phyloP scores from a whole-genome alignment of 257 asterid species.

The Penstemon newberryi region DNA sequence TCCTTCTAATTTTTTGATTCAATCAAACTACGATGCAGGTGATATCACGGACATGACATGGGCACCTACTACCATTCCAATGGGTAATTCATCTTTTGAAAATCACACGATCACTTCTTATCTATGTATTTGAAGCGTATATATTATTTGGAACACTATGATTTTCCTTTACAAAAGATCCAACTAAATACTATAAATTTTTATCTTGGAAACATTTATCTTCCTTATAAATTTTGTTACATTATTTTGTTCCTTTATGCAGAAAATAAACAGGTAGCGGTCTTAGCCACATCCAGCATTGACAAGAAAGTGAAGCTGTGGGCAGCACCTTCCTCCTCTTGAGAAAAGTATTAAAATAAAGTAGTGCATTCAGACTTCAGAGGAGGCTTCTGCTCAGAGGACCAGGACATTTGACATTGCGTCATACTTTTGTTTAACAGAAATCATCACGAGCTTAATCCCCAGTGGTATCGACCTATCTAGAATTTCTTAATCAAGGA shows the following conservation, averaged over 20 bases:
- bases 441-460: neutral
- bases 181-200: too few species aligned
- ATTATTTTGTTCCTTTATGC: conserved; percentile 25
- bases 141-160: neutral
- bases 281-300: conserved; percentile 74
- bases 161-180: too few species aligned
- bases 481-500: neutral
- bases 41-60: conserved; percentile 79
- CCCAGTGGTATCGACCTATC: neutral
- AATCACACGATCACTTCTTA: conserved; percentile 5
- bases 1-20: conserved; percentile 25
- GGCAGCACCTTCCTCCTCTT: conserved; percentile 65
- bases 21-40: conserved; percentile 52
- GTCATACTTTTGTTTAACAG: neutral
- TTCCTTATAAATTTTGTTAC: neutral
- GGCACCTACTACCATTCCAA: conserved; percentile 68
- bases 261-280: conserved; percentile 53
- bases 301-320: conserved; percentile 96
- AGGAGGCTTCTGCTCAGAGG: conserved; percentile 19
- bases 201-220: too few species aligned
- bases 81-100: conserved; percentile 45
- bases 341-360: neutral
- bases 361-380: neutral
- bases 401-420: neutral
- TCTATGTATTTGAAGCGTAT: neutral